A percentile compares a stretch with the other conserved stretches of the same genome.
phyloP scores from a whole-genome alignment of 2,329 filamentous ascomycete genomes.

The Trichoderma simmonsii region DNA sequence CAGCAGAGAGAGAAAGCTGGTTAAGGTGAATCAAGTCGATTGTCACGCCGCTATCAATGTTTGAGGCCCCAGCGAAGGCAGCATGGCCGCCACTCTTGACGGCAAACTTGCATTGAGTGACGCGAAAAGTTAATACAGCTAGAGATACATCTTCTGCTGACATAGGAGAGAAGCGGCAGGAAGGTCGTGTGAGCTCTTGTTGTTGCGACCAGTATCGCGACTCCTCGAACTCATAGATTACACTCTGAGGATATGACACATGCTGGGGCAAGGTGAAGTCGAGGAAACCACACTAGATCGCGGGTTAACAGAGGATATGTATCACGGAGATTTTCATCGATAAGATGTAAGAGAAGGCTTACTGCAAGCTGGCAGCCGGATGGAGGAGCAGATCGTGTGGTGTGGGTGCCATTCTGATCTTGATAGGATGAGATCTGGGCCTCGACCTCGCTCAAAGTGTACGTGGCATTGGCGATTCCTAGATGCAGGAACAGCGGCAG shows the following conservation, averaged over 20 bases:
- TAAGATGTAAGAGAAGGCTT: neutral
- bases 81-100: slow-evolving; percentile 46
- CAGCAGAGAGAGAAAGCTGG: slow-evolving; percentile 28
- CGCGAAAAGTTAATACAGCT: slow-evolving; percentile 25
- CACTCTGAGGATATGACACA: slow-evolving; percentile 22
- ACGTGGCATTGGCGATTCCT: neutral
- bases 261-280: slow-evolving; percentile 17
- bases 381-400: neutral
- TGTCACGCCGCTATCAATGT: slow-evolving; percentile 33
- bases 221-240: slow-evolving; percentile 22
- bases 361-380: slow-evolving; percentile 15
- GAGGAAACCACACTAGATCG: slow-evolving; percentile 24
- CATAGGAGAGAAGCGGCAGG: slow-evolving; percentile 28
- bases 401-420: slow-evolving; percentile 1
- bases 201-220: slow-evolving; percentile 27
- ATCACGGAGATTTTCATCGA: neutral
- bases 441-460: slow-evolving; percentile 17
- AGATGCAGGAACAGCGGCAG: neutral
- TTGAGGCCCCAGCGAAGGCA: slow-evolving; percentile 39
- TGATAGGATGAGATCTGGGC: slow-evolving; percentile 20
- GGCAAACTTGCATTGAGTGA: slow-evolving; percentile 32
- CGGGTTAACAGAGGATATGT: neutral
- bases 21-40: slow-evolving; percentile 39
- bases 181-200: slow-evolving; percentile 21
- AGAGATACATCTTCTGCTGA: slow-evolving; percentile 29